Evolutionary conservation across 805 yeast genomes (phyloP).

Genomic region (Wickerhamomyces bovis): DNA sequence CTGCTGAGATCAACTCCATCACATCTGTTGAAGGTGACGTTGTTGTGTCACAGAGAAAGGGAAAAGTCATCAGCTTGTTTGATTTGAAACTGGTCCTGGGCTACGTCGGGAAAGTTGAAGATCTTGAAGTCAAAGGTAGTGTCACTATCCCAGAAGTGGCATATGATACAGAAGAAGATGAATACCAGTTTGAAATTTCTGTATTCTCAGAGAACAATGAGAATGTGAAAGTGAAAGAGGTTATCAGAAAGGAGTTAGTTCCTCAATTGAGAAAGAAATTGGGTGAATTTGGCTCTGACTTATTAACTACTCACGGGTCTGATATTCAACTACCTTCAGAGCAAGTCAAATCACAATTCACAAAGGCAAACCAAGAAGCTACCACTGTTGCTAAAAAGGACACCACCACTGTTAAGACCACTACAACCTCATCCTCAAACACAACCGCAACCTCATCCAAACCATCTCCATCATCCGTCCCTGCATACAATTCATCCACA

Average conservation of each 20-base stretch:
- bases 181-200: conserved; percentile 76
- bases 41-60: conserved; percentile 95
- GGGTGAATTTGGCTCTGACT: conserved; percentile 65
- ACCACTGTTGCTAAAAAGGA: conserved; percentile 8
- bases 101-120: conserved; percentile 43
- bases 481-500: conserved; percentile 76
- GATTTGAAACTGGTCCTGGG: conserved; percentile 66
- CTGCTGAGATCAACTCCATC: conserved; percentile 29
- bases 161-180: conserved; percentile 82
- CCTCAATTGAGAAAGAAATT: conserved; percentile 65
- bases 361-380: conserved; percentile 41
- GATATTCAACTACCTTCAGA: conserved; percentile 81
- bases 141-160: conserved; percentile 88
- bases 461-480: conserved; percentile 27
- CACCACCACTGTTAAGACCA: too few relatives aligned
- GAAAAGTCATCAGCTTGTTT: conserved; percentile 87
- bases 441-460: conserved; percentile 11
- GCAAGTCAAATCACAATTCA: conserved; percentile 52
- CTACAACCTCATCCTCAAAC: conserved; percentile 4
- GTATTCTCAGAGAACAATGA: conserved; percentile 52
- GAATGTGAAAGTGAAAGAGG: conserved; percentile 43
- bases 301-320: conserved; percentile 68
- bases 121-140: conserved; percentile 51
- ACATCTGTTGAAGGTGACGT: conserved; percentile 82
- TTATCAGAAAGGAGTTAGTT: conserved; percentile 45